phyloP scores from a whole-genome alignment of 228 moss, liverwort and hornwort genomes.

The Sphagnum magellanicum region DNA sequence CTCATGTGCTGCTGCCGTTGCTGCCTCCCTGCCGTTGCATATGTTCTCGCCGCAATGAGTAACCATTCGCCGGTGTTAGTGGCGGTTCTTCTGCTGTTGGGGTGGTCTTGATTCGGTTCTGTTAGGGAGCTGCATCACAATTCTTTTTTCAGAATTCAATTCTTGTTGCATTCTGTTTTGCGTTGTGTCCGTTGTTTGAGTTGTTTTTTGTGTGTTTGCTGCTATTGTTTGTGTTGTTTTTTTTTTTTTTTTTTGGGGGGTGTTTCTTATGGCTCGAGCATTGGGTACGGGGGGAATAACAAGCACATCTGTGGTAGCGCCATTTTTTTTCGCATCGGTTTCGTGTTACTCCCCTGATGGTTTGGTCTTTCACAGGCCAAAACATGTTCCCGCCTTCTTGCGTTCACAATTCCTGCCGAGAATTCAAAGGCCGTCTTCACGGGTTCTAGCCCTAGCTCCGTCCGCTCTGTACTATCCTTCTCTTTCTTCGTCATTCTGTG shows the following conservation, averaged over 20 bases:
- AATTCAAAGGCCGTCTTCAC: conserved; percentile 5
- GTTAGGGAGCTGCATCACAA: too few relatives aligned
- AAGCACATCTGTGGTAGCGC: conserved; percentile 10
- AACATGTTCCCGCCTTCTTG: conserved; percentile 12
- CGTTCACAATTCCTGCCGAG: conserved; percentile 6
- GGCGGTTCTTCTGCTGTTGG: too few relatives aligned
- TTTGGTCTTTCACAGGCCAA: conserved; percentile 4
- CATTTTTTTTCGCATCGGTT: conserved; percentile 3
- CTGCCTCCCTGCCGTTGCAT: too few relatives aligned
- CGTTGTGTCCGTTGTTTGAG: too few relatives aligned
- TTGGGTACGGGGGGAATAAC: conserved; percentile 23
- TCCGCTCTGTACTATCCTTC: conserved; percentile 31
- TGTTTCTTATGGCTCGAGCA: conserved; percentile 13
- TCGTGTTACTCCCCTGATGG: conserved; percentile 12
- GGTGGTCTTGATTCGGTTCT: too few relatives aligned
- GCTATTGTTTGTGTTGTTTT: background rate
- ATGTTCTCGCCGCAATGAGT: too few relatives aligned
- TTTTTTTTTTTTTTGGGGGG: background rate
- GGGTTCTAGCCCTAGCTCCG: conserved; percentile 24
- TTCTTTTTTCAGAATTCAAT: too few relatives aligned
- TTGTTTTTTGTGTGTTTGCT: too few relatives aligned
- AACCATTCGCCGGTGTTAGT: too few relatives aligned
- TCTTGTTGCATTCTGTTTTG: too few relatives aligned
- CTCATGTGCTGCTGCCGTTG: too few relatives aligned
- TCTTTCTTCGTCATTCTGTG: conserved; percentile 7